Evolutionary conservation across 345 rosid genomes (phyloP).

Genomic region (Viola odorata): DNA sequence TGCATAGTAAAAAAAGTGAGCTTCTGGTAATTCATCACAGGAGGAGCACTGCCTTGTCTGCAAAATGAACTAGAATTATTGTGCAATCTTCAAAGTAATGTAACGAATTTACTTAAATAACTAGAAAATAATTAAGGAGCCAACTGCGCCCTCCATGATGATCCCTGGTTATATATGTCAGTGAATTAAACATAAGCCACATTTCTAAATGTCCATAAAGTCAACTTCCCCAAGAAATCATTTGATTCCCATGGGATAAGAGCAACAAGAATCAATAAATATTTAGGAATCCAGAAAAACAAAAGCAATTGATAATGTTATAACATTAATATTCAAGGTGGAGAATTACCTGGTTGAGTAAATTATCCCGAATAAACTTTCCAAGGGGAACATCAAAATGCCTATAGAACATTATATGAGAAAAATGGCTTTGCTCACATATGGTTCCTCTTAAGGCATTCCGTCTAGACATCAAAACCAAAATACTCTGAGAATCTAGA

Average conservation of each 20-base stretch:
- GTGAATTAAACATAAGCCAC: not conserved
- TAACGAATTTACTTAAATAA: not conserved
- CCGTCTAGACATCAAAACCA: slow-evolving; percentile 81
- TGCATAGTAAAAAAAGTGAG: slow-evolving; percentile 75
- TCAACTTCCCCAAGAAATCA: no score
- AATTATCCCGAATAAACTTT: slow-evolving; percentile 67
- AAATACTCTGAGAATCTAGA: slow-evolving; percentile 64
- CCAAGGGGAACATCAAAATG: slow-evolving; percentile 86
- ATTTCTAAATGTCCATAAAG: not conserved
- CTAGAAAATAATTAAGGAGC: slow-evolving; percentile 1
- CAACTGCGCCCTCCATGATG: not conserved
- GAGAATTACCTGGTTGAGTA: slow-evolving; percentile 69
- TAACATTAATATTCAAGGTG: slow-evolving; percentile 7
- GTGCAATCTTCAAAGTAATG: slow-evolving; percentile 9
- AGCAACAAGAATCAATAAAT: not conserved
- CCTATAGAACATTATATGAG: slow-evolving; percentile 85
- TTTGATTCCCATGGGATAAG: not conserved
- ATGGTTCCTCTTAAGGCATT: slow-evolving; percentile 60
- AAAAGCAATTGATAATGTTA: no score
- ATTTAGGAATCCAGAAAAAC: not conserved
- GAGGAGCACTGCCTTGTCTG: slow-evolving; percentile 62
- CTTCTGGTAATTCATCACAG: slow-evolving; percentile 67
- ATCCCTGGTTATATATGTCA: not conserved
- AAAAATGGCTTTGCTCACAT: slow-evolving; percentile 90
- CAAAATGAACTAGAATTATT: slow-evolving; percentile 28